A percentile compares a stretch with the other conserved stretches of the same genome.
Conservation (phyloP, 441 rosid genomes). For the Mallotus japonicus region DNA sequence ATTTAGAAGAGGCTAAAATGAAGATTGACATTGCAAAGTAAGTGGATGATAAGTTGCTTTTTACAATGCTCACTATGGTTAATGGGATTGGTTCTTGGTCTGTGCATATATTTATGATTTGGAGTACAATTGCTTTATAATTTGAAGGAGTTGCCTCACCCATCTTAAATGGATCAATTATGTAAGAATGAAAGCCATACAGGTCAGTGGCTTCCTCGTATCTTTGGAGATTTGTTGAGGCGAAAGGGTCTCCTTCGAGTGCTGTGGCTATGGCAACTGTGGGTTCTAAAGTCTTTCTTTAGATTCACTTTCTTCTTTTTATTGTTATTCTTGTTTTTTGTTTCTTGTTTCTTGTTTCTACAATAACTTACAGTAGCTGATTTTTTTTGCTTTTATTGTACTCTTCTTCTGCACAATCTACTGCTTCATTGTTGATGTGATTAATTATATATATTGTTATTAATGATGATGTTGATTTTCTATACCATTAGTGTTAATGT, state of each 20-base stretch:
- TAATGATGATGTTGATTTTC: no score
- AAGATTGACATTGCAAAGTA: slow-evolving; percentile 39
- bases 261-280: slow-evolving; percentile 53
- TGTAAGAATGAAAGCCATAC: slow-evolving; percentile 93
- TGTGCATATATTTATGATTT: slow-evolving; percentile 96
- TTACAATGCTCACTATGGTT: slow-evolving; percentile 96
- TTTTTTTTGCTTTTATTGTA: no score
- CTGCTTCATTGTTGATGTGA: no score
- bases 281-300: no score
- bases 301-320: no score
- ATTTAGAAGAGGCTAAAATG: slow-evolving; percentile 52
- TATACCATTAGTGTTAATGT: no score
- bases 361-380: no score
- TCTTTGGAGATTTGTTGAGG: slow-evolving; percentile 77
- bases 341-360: no score
- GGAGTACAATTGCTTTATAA: slow-evolving; percentile 79
- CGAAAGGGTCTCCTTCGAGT: slow-evolving; percentile 64
- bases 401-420: no score
- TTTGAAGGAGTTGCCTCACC: slow-evolving; percentile 82
- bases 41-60: slow-evolving; percentile 88
- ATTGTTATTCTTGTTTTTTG: no score
- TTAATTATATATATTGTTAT: no score
- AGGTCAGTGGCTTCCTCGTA: slow-evolving; percentile 93
- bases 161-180: slow-evolving; percentile 83
- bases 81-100: slow-evolving; percentile 99